phyloP scores from a whole-genome alignment of 106 monocot genomes.

The Vanilla planifolia region DNA sequence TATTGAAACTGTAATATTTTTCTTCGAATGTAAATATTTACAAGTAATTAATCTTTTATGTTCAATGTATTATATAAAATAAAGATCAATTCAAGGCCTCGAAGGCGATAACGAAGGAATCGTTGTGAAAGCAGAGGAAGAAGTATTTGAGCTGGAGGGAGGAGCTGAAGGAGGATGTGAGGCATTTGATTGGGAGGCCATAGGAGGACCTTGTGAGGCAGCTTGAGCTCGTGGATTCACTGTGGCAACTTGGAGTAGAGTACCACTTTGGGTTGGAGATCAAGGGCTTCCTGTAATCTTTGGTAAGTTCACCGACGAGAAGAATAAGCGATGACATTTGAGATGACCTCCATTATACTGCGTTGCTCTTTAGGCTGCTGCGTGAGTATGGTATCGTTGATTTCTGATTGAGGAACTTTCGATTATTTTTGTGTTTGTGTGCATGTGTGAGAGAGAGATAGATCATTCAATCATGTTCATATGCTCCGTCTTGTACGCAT shows the following conservation, averaged over 20 bases:
- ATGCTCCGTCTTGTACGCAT: too few relatives aligned
- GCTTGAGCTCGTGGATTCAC: conserved; percentile 16
- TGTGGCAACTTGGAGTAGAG: conserved; percentile 21
- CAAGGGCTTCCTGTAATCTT: background rate
- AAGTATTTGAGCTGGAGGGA: background rate
- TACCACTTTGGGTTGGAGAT: conserved; percentile 28
- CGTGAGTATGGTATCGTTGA: conserved; percentile 9
- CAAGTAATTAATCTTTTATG: too few relatives aligned
- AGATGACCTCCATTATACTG: conserved; percentile 4
- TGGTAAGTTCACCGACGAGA: background rate
- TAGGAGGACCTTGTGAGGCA: background rate
- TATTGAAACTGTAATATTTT: too few relatives aligned
- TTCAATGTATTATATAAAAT: too few relatives aligned
- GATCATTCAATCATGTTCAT: too few relatives aligned
- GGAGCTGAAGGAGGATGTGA: conserved; percentile 13
- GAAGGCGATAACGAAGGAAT: too few relatives aligned
- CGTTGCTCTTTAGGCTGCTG: conserved; percentile 17
- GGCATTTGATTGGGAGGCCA: background rate
- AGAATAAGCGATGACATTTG: background rate
- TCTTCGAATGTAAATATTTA: too few relatives aligned
- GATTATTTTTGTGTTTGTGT: too few relatives aligned
- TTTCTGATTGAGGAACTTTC: background rate
- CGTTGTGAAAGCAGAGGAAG: background rate
- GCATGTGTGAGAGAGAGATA: too few relatives aligned
- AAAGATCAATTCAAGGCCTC: too few relatives aligned